Base-by-base conservation (phyloP, 768 basidiomycete genomes). In the Boletus pseudo-olivaceus region DNA sequence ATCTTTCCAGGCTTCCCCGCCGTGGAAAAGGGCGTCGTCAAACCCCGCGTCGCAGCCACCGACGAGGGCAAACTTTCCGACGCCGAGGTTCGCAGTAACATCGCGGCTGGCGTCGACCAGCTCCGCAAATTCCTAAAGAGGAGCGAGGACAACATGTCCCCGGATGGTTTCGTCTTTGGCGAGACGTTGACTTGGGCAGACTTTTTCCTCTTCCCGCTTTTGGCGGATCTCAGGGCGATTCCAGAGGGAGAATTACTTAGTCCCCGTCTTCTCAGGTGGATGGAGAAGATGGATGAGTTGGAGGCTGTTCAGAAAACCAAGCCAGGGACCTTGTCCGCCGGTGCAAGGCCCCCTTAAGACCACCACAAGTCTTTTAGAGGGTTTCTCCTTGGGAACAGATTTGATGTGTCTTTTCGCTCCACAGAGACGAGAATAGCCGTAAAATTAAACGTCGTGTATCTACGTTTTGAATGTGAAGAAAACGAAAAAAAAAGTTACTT, bases 171-270 rank as follows among this genome's bases (percentile, higher is more conserved):
- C 26, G 51, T 65, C 2, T 72, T 71, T 52, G 69, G 68, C 6
- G 54, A 57, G 12, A 55, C 60, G 37, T n/a, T 65, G 42, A 63
- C 52, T 6, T 70, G 69, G 69, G 69, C 70, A 14, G 69, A 70
- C 55, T 68, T 72, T 47, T 72, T 72, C 62, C 62, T 70, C 12
- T 72, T 51, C 39, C 64, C 69, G 3, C 64, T 72, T 2, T 51
- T 70, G 41, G 70, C 69, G 29, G 69, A 70, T 34, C 59, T 70
- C 6, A 53, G 41, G 34, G 64, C 70, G 5, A 62, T 58, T 3
- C 67, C 69, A 0, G 69, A 70, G 27, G 53, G 64, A 14, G 62
- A 62, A 15, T 5, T 68, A 40, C 41, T 70, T 15, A 64, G 61
- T 5, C 59, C 60, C 4, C 64, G 68, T 5, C 47, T 70, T 30